Percentiles rank a stretch among this genome's conserved stretches.
Conservation (phyloP, 2,329 filamentous ascomycete genomes). For the Diaporthe helianthi region DNA sequence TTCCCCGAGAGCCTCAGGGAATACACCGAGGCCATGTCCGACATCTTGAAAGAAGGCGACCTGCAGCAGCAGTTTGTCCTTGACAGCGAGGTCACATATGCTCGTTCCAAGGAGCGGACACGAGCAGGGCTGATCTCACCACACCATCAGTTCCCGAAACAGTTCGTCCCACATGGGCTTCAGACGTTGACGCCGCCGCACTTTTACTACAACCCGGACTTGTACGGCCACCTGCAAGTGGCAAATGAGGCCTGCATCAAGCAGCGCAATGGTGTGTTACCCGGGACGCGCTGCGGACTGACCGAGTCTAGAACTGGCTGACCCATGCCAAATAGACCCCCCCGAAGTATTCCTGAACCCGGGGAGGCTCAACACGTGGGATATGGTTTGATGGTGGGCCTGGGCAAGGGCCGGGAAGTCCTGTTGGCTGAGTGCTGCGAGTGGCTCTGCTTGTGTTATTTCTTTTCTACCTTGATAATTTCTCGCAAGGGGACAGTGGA, state of each 20-base stretch:
- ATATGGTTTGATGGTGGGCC: constrained; percentile 19
- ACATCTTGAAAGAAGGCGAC: constrained; percentile 1
- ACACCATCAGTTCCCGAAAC: constrained; percentile 7
- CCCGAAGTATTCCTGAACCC: constrained; percentile 24
- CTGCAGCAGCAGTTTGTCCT: constrained; percentile 21
- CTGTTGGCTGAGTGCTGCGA: neutral
- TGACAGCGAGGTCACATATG: constrained; percentile 30
- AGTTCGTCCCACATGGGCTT: constrained; percentile 23
- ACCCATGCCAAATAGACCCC: constrained; percentile 1
- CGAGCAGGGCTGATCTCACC: constrained; percentile 25
- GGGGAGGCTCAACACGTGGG: constrained; percentile 31
- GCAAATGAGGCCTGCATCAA: constrained; percentile 24
- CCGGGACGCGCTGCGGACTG: neutral
- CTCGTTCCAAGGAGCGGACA: neutral
- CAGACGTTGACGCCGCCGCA: constrained; percentile 19
- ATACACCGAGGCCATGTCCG: constrained; percentile 26
- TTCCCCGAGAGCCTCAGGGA: constrained; percentile 28
- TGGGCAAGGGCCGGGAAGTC: neutral
- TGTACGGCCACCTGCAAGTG: constrained; percentile 31
- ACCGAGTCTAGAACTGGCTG: neutral
- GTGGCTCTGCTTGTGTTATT: neutral
- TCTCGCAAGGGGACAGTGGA: neutral
- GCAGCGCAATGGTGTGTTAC: constrained; percentile 6
- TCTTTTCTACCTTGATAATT: neutral
- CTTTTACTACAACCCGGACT: constrained; percentile 20